Evolutionary conservation across 1,139 yeast species (phyloP).

Genomic region (Geotrichum restrictum): DNA sequence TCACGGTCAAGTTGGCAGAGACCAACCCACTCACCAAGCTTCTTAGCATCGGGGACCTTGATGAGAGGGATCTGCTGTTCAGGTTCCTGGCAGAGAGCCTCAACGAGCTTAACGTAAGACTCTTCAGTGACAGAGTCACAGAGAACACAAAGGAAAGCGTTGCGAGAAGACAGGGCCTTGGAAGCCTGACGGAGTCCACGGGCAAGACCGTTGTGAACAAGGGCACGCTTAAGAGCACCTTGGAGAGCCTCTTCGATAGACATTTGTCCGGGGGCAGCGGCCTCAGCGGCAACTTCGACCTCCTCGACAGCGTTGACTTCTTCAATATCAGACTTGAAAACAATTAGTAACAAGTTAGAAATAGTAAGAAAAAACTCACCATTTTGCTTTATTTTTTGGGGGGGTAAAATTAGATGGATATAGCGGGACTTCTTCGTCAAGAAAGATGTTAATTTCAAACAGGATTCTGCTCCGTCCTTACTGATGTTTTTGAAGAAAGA

Average conservation of each 20-base stretch:
- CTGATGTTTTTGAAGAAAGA: conserved; percentile 11
- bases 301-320: conserved; percentile 50
- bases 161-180: conserved; percentile 91
- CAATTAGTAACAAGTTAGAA: background rate
- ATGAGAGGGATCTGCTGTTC: conserved; percentile 95
- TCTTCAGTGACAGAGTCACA: conserved; percentile 99
- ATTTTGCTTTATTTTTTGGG: conserved; percentile 13
- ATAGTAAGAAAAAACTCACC: conserved; percentile 12
- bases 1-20: conserved; percentile 99
- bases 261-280: conserved; percentile 73
- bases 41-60: conserved; percentile 99
- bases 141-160: conserved; percentile 96
- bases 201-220: conserved; percentile 99
- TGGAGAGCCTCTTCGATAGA: conserved; percentile 98
- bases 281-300: conserved; percentile 81
- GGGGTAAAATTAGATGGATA: background rate
- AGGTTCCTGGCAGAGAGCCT: conserved; percentile 98
- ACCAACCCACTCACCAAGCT: conserved; percentile 99
- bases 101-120: conserved; percentile 93
- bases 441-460: conserved; percentile 22
- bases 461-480: conserved; percentile 24
- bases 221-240: conserved; percentile 96
- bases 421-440: conserved; percentile 23
- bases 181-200: conserved; percentile 99
- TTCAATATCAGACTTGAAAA: conserved; percentile 43